These are phyloP conservation scores for Cladosporium cucumerinum DNA, from an alignment of 2,329 filamentous ascomycete species.

Conservation along the genomic window DNA sequence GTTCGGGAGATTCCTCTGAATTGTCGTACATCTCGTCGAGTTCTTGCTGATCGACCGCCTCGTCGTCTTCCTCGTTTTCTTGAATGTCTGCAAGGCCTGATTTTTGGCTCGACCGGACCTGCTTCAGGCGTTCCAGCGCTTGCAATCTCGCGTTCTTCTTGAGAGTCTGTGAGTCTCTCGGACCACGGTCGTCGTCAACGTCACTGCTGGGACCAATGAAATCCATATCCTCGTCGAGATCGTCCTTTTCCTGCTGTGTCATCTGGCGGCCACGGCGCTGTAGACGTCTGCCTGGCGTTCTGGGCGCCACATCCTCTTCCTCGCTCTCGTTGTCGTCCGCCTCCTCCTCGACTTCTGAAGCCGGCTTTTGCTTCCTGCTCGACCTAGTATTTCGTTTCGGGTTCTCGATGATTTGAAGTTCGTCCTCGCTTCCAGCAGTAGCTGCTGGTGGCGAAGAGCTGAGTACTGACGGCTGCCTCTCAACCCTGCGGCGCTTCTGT, in stretches of 20 bases:
- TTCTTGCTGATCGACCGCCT: conserved; percentile 28
- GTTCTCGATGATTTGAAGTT: conserved; percentile 26
- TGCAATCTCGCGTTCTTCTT: conserved; percentile 38
- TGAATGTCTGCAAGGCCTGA: conserved; percentile 21
- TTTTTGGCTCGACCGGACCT: conserved; percentile 36
- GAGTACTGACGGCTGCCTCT: conserved; percentile 25
- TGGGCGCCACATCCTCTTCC: conserved; percentile 24
- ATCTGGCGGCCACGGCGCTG: conserved; percentile 20
- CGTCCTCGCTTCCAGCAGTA: conserved; percentile 30
- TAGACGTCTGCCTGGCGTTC: conserved; percentile 25
- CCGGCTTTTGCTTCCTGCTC: not conserved
- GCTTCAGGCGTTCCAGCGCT: conserved; percentile 45
- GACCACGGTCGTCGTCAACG: conserved; percentile 25
- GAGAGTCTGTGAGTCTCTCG: conserved; percentile 28
- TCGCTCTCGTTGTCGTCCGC: conserved; percentile 21
- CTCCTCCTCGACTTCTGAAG: conserved; percentile 1
- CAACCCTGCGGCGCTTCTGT: conserved; percentile 22
- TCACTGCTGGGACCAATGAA: conserved; percentile 39
- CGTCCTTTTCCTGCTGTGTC: conserved; percentile 36
- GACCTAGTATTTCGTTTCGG: not conserved
- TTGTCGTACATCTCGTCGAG: conserved; percentile 27
- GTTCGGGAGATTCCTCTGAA: conserved; percentile 31
- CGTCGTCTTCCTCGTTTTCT: conserved; percentile 24
- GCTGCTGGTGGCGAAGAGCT: conserved; percentile 24
- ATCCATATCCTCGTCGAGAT: conserved; percentile 46